A percentile compares a stretch with the other conserved stretches of the same genome.
phyloP scores from a whole-genome alignment of 2,329 filamentous ascomycete genomes.

The Pseudocercospora pini-densiflorae region DNA sequence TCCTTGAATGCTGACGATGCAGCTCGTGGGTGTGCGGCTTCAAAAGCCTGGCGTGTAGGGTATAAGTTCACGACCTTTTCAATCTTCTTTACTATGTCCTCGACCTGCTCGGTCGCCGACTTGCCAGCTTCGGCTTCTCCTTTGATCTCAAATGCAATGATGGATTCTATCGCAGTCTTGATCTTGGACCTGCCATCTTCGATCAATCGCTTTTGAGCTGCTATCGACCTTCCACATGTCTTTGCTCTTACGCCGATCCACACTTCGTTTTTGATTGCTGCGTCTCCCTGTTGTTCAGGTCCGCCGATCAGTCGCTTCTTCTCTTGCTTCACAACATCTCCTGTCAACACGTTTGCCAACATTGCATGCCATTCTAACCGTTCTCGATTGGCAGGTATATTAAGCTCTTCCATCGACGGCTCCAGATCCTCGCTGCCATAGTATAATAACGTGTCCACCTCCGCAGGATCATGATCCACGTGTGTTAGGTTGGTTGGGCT shows the following conservation, averaged over 20 bases:
- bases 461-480: constrained; percentile 81
- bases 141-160: constrained; percentile 92
- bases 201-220: constrained; percentile 83
- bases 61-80: constrained; percentile 87
- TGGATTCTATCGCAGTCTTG: constrained; percentile 78
- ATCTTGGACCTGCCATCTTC: constrained; percentile 79
- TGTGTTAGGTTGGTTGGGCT: constrained; percentile 84
- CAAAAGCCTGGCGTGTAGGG: constrained; percentile 76
- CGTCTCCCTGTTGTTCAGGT: constrained; percentile 72
- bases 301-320: constrained; percentile 93
- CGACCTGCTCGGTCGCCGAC: constrained; percentile 83
- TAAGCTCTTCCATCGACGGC: constrained; percentile 86
- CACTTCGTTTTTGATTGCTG: constrained; percentile 69
- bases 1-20: constrained; percentile 77
- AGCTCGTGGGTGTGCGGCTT: constrained; percentile 74
- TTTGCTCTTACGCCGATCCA: constrained; percentile 89
- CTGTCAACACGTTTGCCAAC: constrained; percentile 92
- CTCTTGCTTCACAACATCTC: constrained; percentile 96
- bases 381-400: constrained; percentile 85
- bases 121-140: constrained; percentile 91
- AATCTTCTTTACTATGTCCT: constrained; percentile 86
- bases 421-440: constrained; percentile 89
- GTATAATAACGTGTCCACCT: constrained; percentile 91
- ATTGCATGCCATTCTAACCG: constrained; percentile 97
- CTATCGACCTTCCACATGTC: constrained; percentile 79